phyloP scores from a whole-genome alignment of 805 yeast species.

The Debaryomyces maramus region DNA sequence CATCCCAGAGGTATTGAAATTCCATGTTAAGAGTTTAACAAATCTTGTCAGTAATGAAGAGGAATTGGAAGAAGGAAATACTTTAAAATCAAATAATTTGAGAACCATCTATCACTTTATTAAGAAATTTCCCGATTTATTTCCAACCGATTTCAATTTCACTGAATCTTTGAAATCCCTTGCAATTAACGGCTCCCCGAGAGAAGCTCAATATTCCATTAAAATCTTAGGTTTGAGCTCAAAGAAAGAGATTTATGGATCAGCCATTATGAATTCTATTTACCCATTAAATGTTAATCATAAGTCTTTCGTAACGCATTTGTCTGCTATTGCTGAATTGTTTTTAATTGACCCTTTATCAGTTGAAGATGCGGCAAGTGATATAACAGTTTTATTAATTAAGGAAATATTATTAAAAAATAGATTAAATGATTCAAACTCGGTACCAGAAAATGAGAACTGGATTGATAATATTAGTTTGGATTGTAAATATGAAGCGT shows the following conservation, averaged over 20 bases:
- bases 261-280: slow-evolving; percentile 38
- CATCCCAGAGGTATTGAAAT: slow-evolving; percentile 64
- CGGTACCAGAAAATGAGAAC: slow-evolving; percentile 22
- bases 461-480: slow-evolving; percentile 52
- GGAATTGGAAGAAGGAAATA: slow-evolving; percentile 12
- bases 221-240: slow-evolving; percentile 54
- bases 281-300: slow-evolving; percentile 51
- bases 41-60: slow-evolving; percentile 30
- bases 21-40: slow-evolving; percentile 54
- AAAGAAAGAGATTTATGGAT: slow-evolving; percentile 39
- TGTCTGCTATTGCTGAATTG: slow-evolving; percentile 62
- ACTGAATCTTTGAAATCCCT: slow-evolving; percentile 45
- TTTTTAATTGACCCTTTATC: slow-evolving; percentile 48
- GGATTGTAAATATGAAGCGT: slow-evolving; percentile 23
- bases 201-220: slow-evolving; percentile 64
- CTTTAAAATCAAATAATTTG: slow-evolving; percentile 42
- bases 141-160: slow-evolving; percentile 47
- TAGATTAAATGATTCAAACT: slow-evolving; percentile 29
- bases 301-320: slow-evolving; percentile 49
- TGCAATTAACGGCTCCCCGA: slow-evolving; percentile 53
- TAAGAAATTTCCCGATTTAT: slow-evolving; percentile 47
- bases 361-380: slow-evolving; percentile 54
- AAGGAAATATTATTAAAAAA: slow-evolving; percentile 62
- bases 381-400: slow-evolving; percentile 58
- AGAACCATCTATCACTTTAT: slow-evolving; percentile 62